Conservation (phyloP, 345 rosid genomes). For the Syzygium aromaticum region DNA sequence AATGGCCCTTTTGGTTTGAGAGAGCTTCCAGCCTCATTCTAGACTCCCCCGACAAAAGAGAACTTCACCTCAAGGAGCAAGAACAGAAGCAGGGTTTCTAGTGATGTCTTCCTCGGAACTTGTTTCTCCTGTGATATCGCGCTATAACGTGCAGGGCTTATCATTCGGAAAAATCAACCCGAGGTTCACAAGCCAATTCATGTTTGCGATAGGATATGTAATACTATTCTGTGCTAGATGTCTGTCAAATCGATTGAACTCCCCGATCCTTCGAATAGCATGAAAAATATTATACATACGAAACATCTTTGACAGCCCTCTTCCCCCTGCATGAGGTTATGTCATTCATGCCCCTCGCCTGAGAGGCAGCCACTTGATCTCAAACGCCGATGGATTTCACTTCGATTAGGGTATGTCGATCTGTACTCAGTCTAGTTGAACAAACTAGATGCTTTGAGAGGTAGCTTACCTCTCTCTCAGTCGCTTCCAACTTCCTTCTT, state of each 20-base stretch:
- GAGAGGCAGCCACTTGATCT: neutral
- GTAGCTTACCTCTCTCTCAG: neutral
- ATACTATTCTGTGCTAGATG: neutral
- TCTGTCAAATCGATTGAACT: neutral
- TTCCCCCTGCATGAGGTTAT: neutral
- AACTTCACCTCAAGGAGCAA: neutral
- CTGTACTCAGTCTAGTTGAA: neutral
- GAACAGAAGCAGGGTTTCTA: neutral
- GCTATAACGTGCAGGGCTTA: neutral
- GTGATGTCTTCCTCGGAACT: neutral
- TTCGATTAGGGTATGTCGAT: neutral
- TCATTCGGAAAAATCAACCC: neutral
- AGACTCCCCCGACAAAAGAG: neutral
- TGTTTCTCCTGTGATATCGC: neutral
- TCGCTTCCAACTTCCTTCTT: neutral
- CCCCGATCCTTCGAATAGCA: neutral
- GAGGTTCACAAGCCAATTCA: neutral
- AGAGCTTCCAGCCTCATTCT: neutral
- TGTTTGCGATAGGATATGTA: too few relatives aligned
- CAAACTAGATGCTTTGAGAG: neutral
- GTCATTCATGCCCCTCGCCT: neutral
- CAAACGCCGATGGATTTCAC: neutral
- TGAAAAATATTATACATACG: neutral
- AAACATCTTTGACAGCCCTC: neutral
- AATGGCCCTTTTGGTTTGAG: neutral